These are phyloP conservation scores for Penicillium decumbens DNA, from an alignment of 2,329 filamentous ascomycete species.

Conservation along the genomic window DNA sequence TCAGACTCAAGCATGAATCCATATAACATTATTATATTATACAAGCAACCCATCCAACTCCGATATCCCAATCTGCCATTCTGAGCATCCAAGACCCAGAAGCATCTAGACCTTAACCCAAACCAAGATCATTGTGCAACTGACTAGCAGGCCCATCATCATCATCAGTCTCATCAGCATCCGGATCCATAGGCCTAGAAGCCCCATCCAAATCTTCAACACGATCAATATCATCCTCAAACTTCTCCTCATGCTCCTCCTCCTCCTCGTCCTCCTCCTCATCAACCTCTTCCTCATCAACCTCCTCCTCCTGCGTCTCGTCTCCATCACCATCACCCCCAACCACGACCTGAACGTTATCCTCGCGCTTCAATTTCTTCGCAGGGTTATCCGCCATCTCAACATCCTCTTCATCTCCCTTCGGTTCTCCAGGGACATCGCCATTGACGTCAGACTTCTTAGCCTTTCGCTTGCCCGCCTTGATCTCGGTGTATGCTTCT, in stretches of 20 bases:
- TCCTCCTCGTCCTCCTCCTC: constrained; percentile 21
- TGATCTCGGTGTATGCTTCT: constrained; percentile 44
- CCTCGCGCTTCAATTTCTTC: constrained; percentile 22
- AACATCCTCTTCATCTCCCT: constrained; percentile 19
- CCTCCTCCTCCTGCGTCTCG: constrained; percentile 27
- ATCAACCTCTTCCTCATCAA: constrained; percentile 22
- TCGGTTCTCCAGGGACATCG: constrained; percentile 15
- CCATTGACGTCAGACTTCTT: constrained; percentile 45
- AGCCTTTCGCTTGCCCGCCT: constrained; percentile 43
- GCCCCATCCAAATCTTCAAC: constrained; percentile 37
- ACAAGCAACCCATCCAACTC: constrained; percentile 8
- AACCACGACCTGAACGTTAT: neutral
- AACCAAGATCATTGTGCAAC: constrained; percentile 29
- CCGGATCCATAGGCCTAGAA: constrained; percentile 27
- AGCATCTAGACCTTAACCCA: constrained; percentile 18
- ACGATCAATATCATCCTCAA: constrained; percentile 35
- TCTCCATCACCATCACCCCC: constrained; percentile 12
- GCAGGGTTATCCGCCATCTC: constrained; percentile 23
- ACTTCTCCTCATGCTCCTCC: constrained; percentile 20
- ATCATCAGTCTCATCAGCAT: constrained; percentile 34
- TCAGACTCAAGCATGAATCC: constrained; percentile 7
- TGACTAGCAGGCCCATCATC: constrained; percentile 31
- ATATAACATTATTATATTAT: constrained; percentile 22
- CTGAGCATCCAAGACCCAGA: neutral
- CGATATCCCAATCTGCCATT: neutral